Base-by-base conservation (phyloP, 2,329 filamentous ascomycete genomes). In the Phoma sp. region DNA sequence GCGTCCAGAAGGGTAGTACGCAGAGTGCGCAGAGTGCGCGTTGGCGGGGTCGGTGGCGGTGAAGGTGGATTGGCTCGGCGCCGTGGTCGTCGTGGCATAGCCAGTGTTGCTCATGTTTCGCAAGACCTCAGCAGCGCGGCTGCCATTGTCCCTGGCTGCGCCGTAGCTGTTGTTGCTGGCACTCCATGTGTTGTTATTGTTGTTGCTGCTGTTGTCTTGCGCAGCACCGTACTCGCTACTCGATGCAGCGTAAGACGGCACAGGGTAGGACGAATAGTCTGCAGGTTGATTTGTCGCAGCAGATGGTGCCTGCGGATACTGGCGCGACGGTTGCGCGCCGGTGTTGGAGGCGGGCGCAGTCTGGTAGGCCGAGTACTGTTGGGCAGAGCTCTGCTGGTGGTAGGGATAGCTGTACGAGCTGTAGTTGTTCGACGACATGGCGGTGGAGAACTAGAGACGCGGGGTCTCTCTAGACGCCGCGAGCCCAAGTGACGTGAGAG, bases 71-170 rank as follows among this genome's bases (percentile, higher is more conserved):
- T 65, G 65, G 19, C 31, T 63, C n/a, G 51, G 50, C 13, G 61
- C 43, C 9, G 61, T 43, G n/a, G 35, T 52, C 15, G 49, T 68
- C 3, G 62, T 31, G 7, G 62, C 58, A 50, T 73, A 71, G 8
- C 61, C 43, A 4, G 63, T 65, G 40, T 66, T 74, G 64, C 71
- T 74, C 65, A 74, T 70, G 32, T 70, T 72, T 38, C 55, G 65
- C 40, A 74, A 48, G 19, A 69, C 70, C 53, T 75, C 69, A 27
- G 72, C 71, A 27, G 72, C 72, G 22, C 64, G 55, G 38, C 60
- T 70, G 7, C 67, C 69, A 10, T 63, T 66, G 46, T 72, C 70
- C 5, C 60, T 60, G 21, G 60, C 63, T 8, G 51, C 60, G 13
- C 62, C 64, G 65, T 72, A 70, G 48, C 43, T 67, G n/a, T 43